phyloP scores from a whole-genome alignment of 2,329 filamentous ascomycete species.

The Dothistroma septosporum region DNA sequence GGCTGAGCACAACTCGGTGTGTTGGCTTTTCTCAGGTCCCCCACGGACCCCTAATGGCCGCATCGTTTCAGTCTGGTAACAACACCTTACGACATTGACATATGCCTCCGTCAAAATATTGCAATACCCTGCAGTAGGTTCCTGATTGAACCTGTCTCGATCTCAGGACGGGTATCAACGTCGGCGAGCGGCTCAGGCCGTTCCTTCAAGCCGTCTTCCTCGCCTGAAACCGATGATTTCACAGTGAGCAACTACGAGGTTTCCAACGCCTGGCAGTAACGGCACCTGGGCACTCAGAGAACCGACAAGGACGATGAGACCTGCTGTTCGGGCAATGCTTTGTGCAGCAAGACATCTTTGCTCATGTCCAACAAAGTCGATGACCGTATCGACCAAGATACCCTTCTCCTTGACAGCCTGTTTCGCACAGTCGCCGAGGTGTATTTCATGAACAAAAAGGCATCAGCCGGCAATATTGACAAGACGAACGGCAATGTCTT shows the following conservation, averaged over 20 bases:
- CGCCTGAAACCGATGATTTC: slow-evolving; percentile 41
- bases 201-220: slow-evolving; percentile 38
- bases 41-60: neutral
- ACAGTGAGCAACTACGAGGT: slow-evolving; percentile 21
- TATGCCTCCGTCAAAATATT: slow-evolving; percentile 36
- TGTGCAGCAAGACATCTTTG: slow-evolving; percentile 23
- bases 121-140: slow-evolving; percentile 36
- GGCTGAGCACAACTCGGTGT: neutral
- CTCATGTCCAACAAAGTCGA: slow-evolving; percentile 26
- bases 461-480: slow-evolving; percentile 33
- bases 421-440: slow-evolving; percentile 10
- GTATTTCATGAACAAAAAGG: slow-evolving; percentile 19
- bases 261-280: slow-evolving; percentile 14
- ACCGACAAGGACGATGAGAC: slow-evolving; percentile 23
- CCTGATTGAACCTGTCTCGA: slow-evolving; percentile 33
- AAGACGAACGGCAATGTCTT: slow-evolving; percentile 32
- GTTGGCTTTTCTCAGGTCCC: neutral
- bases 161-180: slow-evolving; percentile 35
- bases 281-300: slow-evolving; percentile 16
- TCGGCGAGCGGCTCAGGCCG: slow-evolving; percentile 37
- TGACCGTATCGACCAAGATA: slow-evolving; percentile 22
- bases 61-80: slow-evolving; percentile 23
- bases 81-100: slow-evolving; percentile 32
- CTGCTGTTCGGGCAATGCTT: slow-evolving; percentile 18
- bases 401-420: slow-evolving; percentile 17